Conservation (phyloP, 2,329 filamentous ascomycete species). For the Microsporum canis region DNA sequence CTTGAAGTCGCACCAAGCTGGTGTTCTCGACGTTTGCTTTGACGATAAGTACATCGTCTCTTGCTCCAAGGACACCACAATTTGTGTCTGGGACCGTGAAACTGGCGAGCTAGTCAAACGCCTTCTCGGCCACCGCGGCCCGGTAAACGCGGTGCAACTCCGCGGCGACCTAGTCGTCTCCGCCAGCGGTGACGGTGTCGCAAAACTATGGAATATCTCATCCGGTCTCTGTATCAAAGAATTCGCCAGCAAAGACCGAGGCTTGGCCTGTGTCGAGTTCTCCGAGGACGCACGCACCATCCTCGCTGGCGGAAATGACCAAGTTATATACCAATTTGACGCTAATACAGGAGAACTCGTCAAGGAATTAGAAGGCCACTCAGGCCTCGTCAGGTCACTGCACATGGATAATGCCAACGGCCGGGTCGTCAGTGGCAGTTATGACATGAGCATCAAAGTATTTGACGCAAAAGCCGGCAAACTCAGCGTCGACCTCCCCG, state of each 20-base stretch:
- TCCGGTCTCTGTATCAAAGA: conserved; percentile 82
- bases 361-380: conserved; percentile 69
- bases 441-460: conserved; percentile 91
- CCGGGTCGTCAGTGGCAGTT: conserved; percentile 80
- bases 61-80: conserved; percentile 89
- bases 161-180: conserved; percentile 86
- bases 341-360: conserved; percentile 78
- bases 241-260: conserved; percentile 81
- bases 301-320: conserved; percentile 88
- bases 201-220: conserved; percentile 91
- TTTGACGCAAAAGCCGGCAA: conserved; percentile 75
- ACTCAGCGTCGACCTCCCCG: conserved; percentile 72
- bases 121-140: conserved; percentile 74
- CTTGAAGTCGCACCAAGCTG: conserved; percentile 67
- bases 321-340: conserved; percentile 92
- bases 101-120: conserved; percentile 66
- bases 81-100: conserved; percentile 85
- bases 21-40: conserved; percentile 87
- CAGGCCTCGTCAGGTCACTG: conserved; percentile 73
- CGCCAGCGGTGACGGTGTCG: conserved; percentile 83
- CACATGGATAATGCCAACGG: conserved; percentile 82
- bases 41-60: conserved; percentile 88
- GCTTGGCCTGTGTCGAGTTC: conserved; percentile 91
- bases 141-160: conserved; percentile 93
- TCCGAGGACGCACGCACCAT: conserved; percentile 90